Percentiles rank a stretch among this genome's conserved stretches.
These are phyloP conservation scores for Parmales sp. DNA, from an alignment of 108 stramenopile species.

Conservation along the genomic window DNA sequence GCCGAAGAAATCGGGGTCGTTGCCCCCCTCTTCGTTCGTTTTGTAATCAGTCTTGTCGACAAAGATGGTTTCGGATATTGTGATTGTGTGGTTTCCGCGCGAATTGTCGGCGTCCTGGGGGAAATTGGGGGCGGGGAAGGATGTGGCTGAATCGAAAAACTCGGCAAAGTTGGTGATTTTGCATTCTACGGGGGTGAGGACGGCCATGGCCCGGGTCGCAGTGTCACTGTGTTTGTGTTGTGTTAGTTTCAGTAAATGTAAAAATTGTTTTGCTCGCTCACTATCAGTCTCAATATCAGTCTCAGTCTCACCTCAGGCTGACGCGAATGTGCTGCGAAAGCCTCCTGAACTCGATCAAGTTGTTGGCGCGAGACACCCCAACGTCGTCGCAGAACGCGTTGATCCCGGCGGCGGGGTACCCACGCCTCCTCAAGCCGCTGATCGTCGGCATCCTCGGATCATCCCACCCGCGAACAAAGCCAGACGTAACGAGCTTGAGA, in stretches of 20 bases:
- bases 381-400: conserved; percentile 91
- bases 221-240: too few species aligned
- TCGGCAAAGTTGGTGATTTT: conserved; percentile 63
- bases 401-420: conserved; percentile 85
- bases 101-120: conserved; percentile 68
- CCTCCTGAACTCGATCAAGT: conserved; percentile 82
- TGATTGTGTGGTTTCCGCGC: conserved; percentile 71
- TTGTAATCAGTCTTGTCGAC: conserved; percentile 86
- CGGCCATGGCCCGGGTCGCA: conserved; percentile 81
- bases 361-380: conserved; percentile 83
- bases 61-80: conserved; percentile 64
- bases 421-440: conserved; percentile 83
- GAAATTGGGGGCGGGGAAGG: conserved; percentile 62
- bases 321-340: too few species aligned
- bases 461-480: conserved; percentile 84
- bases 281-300: too few species aligned
- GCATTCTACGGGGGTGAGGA: conserved; percentile 72
- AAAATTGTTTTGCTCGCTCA: too few species aligned
- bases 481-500: conserved; percentile 74
- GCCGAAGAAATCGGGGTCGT: conserved; percentile 74
- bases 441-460: conserved; percentile 98
- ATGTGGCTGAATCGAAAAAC: conserved; percentile 18
- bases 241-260: too few species aligned
- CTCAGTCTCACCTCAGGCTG: too few species aligned
- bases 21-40: too few species aligned